Evolutionary conservation across 805 yeast species (phyloP).

Genomic region (Candida golubevii): DNA sequence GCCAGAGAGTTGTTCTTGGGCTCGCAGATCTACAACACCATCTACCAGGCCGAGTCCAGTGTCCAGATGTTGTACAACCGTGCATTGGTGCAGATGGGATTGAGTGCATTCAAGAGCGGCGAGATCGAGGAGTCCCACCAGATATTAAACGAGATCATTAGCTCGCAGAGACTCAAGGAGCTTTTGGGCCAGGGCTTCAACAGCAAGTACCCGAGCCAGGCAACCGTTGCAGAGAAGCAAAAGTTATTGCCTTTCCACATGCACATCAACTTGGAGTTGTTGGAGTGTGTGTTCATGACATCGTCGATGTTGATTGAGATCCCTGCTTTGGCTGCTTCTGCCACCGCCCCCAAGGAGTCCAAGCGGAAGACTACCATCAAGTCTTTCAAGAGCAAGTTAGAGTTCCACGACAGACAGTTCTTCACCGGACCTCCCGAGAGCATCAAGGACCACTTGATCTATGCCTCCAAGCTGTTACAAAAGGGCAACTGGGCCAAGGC

Average conservation of each 20-base stretch:
- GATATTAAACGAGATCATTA: slow-evolving; percentile 80
- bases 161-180: slow-evolving; percentile 83
- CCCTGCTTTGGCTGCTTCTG: slow-evolving; percentile 71
- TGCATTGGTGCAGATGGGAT: slow-evolving; percentile 91
- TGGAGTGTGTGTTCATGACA: slow-evolving; percentile 92
- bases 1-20: slow-evolving; percentile 86
- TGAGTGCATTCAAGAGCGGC: slow-evolving; percentile 91
- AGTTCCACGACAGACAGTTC: slow-evolving; percentile 88
- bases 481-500: slow-evolving; percentile 87
- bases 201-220: slow-evolving; percentile 60
- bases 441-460: slow-evolving; percentile 87
- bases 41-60: slow-evolving; percentile 78
- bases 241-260: slow-evolving; percentile 94
- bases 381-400: slow-evolving; percentile 87
- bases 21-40: slow-evolving; percentile 80
- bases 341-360: slow-evolving; percentile 56
- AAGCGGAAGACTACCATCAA: slow-evolving; percentile 57
- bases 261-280: slow-evolving; percentile 93
- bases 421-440: slow-evolving; percentile 98
- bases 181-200: slow-evolving; percentile 83
- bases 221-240: slow-evolving; percentile 61
- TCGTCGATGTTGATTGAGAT: slow-evolving; percentile 85
- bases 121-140: slow-evolving; percentile 82
- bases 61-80: slow-evolving; percentile 93
- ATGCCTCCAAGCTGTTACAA: slow-evolving; percentile 84